Evolutionary conservation across 805 yeast species (phyloP).

Genomic region (Yarrowia sp.): DNA sequence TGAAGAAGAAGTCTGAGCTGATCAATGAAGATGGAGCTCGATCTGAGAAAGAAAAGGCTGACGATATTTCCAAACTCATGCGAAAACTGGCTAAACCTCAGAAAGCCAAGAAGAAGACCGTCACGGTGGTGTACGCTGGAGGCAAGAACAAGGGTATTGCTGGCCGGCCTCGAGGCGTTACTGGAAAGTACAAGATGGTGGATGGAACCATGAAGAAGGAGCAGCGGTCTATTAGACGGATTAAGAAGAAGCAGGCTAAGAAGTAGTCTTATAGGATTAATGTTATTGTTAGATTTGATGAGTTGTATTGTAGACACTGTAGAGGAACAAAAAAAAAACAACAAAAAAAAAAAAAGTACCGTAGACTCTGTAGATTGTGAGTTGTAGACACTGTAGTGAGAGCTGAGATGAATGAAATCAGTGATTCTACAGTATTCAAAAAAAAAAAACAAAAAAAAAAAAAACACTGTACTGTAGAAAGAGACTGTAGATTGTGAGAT

Average conservation of each 20-base stretch:
- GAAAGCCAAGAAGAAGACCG: slow-evolving; percentile 69
- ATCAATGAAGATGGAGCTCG: slow-evolving; percentile 84
- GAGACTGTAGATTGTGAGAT: too few relatives aligned
- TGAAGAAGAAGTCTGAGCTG: slow-evolving; percentile 88
- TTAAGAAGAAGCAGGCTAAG: slow-evolving; percentile 53
- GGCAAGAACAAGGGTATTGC: slow-evolving; percentile 82
- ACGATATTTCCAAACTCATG: slow-evolving; percentile 85
- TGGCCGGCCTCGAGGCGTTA: slow-evolving; percentile 96
- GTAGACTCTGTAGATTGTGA: too few relatives aligned
- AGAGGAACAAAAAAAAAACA: too few relatives aligned
- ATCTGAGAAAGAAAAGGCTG: slow-evolving; percentile 92
- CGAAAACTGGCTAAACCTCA: slow-evolving; percentile 72
- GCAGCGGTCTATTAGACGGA: slow-evolving; percentile 86
- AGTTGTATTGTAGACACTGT: too few relatives aligned
- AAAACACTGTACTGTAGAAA: too few relatives aligned
- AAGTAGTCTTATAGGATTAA: background rate
- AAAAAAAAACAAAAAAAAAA: too few relatives aligned
- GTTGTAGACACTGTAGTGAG: too few relatives aligned
- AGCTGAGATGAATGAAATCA: too few relatives aligned
- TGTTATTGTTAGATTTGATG: too few relatives aligned
- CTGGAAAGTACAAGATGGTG: slow-evolving; percentile 98
- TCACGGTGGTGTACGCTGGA: slow-evolving; percentile 81
- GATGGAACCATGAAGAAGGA: slow-evolving; percentile 98
- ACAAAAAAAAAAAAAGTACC: too few relatives aligned
- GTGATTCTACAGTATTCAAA: too few relatives aligned